Evolutionary conservation across 331 rosid genomes (phyloP), one percentile per base, ranked within the genome.

Genomic region (Ulmus americana): DNA sequence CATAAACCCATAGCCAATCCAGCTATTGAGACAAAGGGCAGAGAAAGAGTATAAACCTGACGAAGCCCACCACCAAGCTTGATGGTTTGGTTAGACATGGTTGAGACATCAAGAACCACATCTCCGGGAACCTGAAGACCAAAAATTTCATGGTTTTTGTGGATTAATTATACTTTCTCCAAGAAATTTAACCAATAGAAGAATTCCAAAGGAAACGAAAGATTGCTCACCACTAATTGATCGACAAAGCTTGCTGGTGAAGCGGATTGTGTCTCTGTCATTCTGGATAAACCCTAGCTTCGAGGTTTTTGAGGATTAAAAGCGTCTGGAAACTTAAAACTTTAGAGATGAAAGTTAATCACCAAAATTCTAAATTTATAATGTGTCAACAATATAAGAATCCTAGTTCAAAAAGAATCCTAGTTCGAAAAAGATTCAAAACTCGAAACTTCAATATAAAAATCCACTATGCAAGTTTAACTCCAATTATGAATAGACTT

Each of bases 21-120:
- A 28, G 2, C 10, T 38, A 63, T 22, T 3, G 4, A 59, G 28
- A n/a, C 8, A 40, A 18, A 5, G 41, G 42, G 50, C 1, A 49
- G 39, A n/a, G 41, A 72, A 45, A 40, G 28, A 46, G 7, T 28
- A 74, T 47, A 9, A 59, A 83, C 96, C 95, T 87, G 98, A 39
- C 80, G 85, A 43, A 94, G 88, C 63, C 98, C 97, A 0, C 95
- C 83, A 53, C 95, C 98, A 39, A 94, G 98, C 84, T 86, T 92
- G 66, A 92, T 82, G 16, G 96, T 92, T 58, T 85, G 91, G 75
- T 92, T 83, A 41, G 81, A 53, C 94, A 92, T 83, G 81, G 12
- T 76, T 41, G 94, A 83, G 16, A 92, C 84, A 57, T 92, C 94
- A 48, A 92, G 88, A 63, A 80, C 88, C 59, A 83, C 89, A 70